Evolutionary conservation across 2,329 filamentous ascomycete genomes (phyloP).

Genomic region (Talaromyces sp.): DNA sequence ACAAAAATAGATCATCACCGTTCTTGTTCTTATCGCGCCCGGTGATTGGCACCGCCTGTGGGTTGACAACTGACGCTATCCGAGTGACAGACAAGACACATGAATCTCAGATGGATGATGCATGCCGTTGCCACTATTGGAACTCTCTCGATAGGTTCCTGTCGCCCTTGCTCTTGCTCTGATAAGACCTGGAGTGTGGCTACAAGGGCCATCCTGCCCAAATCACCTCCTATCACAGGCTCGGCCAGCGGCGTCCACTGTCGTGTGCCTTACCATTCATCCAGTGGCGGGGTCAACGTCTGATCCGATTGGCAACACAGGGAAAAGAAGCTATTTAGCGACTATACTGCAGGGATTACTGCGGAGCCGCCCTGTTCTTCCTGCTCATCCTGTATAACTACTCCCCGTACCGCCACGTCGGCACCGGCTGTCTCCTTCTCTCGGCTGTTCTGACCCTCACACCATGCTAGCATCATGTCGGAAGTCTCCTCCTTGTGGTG

Average conservation of each 20-base stretch:
- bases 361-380: not conserved
- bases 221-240: not conserved
- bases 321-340: not conserved
- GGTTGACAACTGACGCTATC: not conserved
- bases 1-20: not conserved
- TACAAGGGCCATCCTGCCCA: not conserved
- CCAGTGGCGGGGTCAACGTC: not conserved
- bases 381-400: not conserved
- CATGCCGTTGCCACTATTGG: not conserved
- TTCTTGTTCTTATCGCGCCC: not conserved
- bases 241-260: not conserved
- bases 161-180: not conserved
- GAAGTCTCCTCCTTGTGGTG: slow-evolving; percentile 36
- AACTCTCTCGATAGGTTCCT: not conserved
- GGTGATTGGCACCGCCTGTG: not conserved
- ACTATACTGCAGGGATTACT: not conserved
- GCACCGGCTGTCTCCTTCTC: not conserved
- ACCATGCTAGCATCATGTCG: slow-evolving; percentile 18
- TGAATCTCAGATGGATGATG: not conserved
- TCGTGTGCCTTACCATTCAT: not conserved
- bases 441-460: not conserved
- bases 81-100: not conserved
- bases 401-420: not conserved
- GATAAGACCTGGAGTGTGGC: not conserved
- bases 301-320: not conserved